phyloP scores from a whole-genome alignment of 2,329 filamentous ascomycete genomes.

The Fusarium sp. region DNA sequence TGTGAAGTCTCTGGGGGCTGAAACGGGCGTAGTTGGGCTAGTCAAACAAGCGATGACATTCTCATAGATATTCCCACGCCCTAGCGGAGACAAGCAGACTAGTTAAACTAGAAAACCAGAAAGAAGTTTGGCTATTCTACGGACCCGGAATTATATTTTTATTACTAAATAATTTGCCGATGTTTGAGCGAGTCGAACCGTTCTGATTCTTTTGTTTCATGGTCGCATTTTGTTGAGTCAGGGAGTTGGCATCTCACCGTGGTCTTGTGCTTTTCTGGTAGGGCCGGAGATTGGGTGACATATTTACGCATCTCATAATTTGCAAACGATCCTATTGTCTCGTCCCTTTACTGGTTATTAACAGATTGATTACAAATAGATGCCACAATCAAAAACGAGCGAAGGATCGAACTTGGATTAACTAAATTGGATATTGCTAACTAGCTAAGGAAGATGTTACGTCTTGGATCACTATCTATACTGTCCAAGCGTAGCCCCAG shows the following conservation, averaged over 20 bases:
- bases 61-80: too few relatives aligned
- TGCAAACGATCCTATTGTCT: background rate
- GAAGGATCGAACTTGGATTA: background rate
- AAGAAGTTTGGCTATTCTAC: background rate
- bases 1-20: background rate
- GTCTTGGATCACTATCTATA: too few relatives aligned
- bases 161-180: background rate
- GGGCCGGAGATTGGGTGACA: background rate
- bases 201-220: background rate
- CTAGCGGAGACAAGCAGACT: background rate
- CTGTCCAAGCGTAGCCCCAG: background rate
- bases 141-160: background rate
- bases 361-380: too few relatives aligned
- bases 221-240: background rate
- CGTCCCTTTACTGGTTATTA: too few relatives aligned
- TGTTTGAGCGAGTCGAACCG: background rate
- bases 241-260: too few relatives aligned
- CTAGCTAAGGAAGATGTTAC: background rate
- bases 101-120: too few relatives aligned
- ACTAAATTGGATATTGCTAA: background rate
- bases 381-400: background rate
- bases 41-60: too few relatives aligned
- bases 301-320: background rate
- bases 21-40: background rate
- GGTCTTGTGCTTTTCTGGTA: too few relatives aligned